phyloP scores from a whole-genome alignment of 2,329 filamentous ascomycete genomes.

The Macrophomina phaseolina region DNA sequence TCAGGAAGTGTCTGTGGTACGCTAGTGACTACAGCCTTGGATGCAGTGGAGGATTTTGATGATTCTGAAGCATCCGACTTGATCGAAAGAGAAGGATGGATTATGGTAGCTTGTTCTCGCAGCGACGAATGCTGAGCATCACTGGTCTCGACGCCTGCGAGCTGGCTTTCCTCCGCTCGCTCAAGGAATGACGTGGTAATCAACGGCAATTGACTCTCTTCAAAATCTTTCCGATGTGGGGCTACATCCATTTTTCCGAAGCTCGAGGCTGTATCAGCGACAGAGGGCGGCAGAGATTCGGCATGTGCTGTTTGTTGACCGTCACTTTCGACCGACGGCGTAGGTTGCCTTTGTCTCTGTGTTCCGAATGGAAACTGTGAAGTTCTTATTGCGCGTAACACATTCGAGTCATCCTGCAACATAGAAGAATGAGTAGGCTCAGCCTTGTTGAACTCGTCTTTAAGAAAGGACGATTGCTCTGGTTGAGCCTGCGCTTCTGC shows the following conservation, averaged over 20 bases:
- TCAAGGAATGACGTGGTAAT: neutral
- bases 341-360: neutral
- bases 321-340: neutral
- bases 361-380: constrained; percentile 6
- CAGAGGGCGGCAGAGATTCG: neutral
- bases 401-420: constrained; percentile 21
- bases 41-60: neutral
- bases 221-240: neutral
- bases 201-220: neutral
- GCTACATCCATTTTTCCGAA: neutral
- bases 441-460: neutral
- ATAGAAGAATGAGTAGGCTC: constrained; percentile 17
- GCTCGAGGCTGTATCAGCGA: neutral
- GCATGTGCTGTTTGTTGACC: neutral
- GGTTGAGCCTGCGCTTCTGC: neutral
- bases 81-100: no score
- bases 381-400: constrained; percentile 15
- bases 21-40: neutral
- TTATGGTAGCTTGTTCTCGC: no score
- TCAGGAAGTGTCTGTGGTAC: neutral
- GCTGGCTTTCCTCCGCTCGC: neutral
- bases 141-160: no score
- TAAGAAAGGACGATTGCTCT: neutral
- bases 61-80: neutral
- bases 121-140: neutral